Base-by-base conservation (phyloP, 176 grass and related monocot genomes). In the Typha latifolia region DNA sequence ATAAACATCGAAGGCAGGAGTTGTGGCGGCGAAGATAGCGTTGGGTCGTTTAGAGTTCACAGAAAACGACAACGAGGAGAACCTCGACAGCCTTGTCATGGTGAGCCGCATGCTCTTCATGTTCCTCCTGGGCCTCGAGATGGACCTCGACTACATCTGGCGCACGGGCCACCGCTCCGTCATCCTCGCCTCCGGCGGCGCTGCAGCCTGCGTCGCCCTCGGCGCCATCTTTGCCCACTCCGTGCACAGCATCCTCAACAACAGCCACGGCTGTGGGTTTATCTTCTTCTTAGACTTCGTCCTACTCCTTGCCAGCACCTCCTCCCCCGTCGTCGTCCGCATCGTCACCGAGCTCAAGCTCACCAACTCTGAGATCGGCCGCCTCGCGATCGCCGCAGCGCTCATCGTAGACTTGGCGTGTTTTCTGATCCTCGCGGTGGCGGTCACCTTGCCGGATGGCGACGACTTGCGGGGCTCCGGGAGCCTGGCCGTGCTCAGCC, bases 301-400 rank as follows among this genome's bases (percentile, higher is more conserved):
- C 15, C 66, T 93, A 4, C 63, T 82, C 31, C 64, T 88, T 57
- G 72, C 85, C 49, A 85, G 74, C 69, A 85, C 82, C 1, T 79
- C 85, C 29, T 93, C 85, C 0, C 90, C 85, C 9, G 73, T 93
- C 4, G 79, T 93, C 65, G 79, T 88, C 64, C 79, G 85, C 56
- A 85, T 93, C 37, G 76, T 81, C 49, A 93, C 89, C 18, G 82
- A 93, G 62, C 79, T 93, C 11, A 88, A 93, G 79, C 79, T 88
- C 6, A 77, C 76, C 5, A 78, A 64, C 4, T 93, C 85, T 5
- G 86, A 85, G 61, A 80, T 63, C 21, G 85, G 90, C 3, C 82
- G 83, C 68, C 76, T 88, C 0, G 90, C 85, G 64, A 82, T 93
- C 26, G 82, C 78, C 9, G 80, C 85, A 13, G 82, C 75, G 14